Evolutionary conservation across 768 basidiomycete genomes (phyloP).

Genomic region (Dioszegia hungarica): DNA sequence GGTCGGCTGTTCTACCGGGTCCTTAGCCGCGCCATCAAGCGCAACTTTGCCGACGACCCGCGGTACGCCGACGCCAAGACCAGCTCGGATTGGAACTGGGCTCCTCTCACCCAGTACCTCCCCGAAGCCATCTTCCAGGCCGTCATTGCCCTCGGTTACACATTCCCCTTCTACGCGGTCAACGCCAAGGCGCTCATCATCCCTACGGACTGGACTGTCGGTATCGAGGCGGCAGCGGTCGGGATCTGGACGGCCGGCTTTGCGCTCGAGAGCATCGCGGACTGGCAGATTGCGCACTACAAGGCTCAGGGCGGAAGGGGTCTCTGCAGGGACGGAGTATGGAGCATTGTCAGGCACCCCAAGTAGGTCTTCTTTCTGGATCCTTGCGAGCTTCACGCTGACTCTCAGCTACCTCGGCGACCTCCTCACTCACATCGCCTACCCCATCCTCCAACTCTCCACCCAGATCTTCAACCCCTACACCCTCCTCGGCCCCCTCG

Average conservation of each 20-base stretch:
- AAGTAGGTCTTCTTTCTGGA: slow-evolving; percentile 18
- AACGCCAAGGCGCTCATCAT: slow-evolving; percentile 4
- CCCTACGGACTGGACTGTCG: neutral
- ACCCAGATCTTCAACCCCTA: slow-evolving; percentile 29
- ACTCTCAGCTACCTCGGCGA: slow-evolving; percentile 31
- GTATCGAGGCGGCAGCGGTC: slow-evolving; percentile 19
- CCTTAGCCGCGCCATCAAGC: slow-evolving; percentile 2
- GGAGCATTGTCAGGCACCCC: slow-evolving; percentile 39
- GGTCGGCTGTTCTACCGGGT: slow-evolving; percentile 16
- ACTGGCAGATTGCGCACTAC: slow-evolving; percentile 18
- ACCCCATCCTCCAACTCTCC: slow-evolving; percentile 29
- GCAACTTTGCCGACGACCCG: slow-evolving; percentile 27
- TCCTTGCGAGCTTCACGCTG: neutral
- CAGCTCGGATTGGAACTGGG: slow-evolving; percentile 18
- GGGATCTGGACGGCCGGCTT: slow-evolving; percentile 24
- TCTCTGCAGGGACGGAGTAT: slow-evolving; percentile 20
- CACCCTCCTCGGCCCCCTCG: slow-evolving; percentile 30
- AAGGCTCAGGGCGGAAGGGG: slow-evolving; percentile 4
- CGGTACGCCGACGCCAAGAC: slow-evolving; percentile 18
- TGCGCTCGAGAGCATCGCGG: slow-evolving; percentile 21
- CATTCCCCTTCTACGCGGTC: slow-evolving; percentile 20
- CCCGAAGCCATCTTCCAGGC: slow-evolving; percentile 31
- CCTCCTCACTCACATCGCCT: slow-evolving; percentile 22
- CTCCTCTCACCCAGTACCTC: slow-evolving; percentile 11
- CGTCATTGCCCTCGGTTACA: slow-evolving; percentile 29